Base-by-base conservation (phyloP, 345 rosid genomes). In the Citrus sinensis region DNA sequence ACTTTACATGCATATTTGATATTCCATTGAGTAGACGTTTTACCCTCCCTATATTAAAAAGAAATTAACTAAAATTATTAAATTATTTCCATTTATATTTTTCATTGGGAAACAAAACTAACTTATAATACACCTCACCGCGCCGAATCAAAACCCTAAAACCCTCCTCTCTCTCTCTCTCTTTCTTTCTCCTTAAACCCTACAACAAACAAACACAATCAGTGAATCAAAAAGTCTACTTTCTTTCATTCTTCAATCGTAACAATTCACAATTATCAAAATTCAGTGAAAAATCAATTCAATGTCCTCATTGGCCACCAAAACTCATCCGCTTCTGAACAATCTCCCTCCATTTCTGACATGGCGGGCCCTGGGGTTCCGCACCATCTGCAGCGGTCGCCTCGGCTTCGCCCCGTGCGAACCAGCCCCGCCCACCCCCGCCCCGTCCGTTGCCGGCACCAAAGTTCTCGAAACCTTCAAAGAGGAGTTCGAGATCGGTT, bases 401-500 rank as follows among this genome's bases (percentile, higher is more conserved):
- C 87, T 86, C 39, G 87, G 90, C 71, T 78, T 86, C 66, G 91
- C 94, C 29, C 73, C 89, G 40, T 86, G 93, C 73, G 83, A 82
- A 30, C 80, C 88, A 19, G 81, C 74, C 73, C 77, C 76, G 35
- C 85, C 80, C 22, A 7, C 63, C 37, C 78, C 79, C 27, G 51
- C 1, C 17, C 51, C 51, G 51, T 80, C 87, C 1, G 65, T 80
- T 7, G 90, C 92, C 8, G 92, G 93, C 55, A 78, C 81, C 74
- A 93, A 93, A 88, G 80, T 89, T 73, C 85, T 92, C n/a, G 97
- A 93, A 75, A 63, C 90, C 1, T 93, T 91, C 68, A 88, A 71
- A 37, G 99, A 93, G 70, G 97, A 95, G 75, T 92, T 93, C 85
- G 99, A 95, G 81, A 83, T 93, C 6, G 98, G 98, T 25, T 90